Evolutionary conservation across 2,329 filamentous ascomycete genomes (phyloP).

Genomic region (Macrophomina phaseolina): DNA sequence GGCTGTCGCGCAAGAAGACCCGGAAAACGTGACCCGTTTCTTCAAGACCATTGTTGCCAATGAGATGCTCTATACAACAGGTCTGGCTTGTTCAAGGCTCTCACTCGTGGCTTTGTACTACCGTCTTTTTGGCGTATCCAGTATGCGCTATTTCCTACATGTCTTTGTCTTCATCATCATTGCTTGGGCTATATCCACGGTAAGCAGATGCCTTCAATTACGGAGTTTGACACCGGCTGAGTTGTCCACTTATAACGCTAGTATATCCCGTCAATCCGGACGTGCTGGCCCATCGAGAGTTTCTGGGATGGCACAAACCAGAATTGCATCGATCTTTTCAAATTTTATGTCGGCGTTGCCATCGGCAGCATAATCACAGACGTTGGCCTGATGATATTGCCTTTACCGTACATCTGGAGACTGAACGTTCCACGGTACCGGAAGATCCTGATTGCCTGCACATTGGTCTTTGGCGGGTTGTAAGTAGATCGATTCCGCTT

Average conservation of each 20-base stretch:
- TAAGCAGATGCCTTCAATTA: background rate
- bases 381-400: background rate
- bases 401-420: background rate
- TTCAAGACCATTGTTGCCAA: background rate
- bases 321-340: background rate
- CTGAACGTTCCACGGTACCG: background rate
- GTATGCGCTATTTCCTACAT: background rate
- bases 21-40: background rate
- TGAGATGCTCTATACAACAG: background rate
- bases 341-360: background rate
- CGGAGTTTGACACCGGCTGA: background rate
- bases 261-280: background rate
- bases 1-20: background rate
- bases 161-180: background rate
- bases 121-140: background rate
- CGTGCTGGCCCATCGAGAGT: background rate
- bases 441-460: background rate
- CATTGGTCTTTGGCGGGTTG: background rate
- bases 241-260: background rate
- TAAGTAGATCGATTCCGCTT: background rate
- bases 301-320: background rate
- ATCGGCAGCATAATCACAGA: background rate
- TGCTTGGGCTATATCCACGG: background rate
- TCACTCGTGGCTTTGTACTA: background rate
- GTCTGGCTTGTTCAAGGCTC: background rate